Percentiles rank a stretch among this genome's conserved stretches.
These are phyloP conservation scores for Sisymbrium irio DNA, from an alignment of 345 rosid species.

Conservation along the genomic window DNA sequence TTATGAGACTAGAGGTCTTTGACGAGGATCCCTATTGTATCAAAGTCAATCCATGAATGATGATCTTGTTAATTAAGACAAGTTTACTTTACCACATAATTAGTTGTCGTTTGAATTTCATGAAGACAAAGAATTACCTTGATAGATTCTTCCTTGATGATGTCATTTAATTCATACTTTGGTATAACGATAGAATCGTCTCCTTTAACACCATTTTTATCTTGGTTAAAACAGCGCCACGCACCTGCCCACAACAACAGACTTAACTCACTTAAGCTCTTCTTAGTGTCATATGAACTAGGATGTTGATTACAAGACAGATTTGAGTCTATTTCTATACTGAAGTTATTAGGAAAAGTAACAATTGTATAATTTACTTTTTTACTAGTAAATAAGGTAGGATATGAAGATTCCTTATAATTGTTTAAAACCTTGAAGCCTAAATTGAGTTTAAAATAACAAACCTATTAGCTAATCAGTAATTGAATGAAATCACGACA, in stretches of 20 bases:
- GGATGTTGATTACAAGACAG: not conserved
- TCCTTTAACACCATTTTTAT: not conserved
- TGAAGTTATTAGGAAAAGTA: not conserved
- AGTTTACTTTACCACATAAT: not conserved
- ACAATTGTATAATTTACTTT: not conserved
- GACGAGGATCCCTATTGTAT: not conserved
- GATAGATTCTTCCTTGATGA: conserved; percentile 2
- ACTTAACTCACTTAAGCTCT: not conserved
- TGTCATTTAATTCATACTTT: conserved; percentile 1
- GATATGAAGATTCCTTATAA: no score
- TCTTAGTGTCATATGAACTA: not conserved
- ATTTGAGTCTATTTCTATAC: not conserved
- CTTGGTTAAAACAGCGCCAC: conserved; percentile 6
- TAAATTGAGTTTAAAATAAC: no score
- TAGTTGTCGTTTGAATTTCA: not conserved
- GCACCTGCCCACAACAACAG: not conserved
- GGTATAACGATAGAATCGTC: conserved; percentile 14
- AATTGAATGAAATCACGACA: no score
- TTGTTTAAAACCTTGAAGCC: no score
- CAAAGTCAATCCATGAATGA: not conserved
- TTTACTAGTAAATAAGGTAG: not conserved
- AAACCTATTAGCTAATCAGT: no score
- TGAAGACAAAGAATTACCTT: not conserved
- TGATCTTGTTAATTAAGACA: not conserved
- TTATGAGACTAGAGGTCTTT: conserved; percentile 18